Evolutionary conservation across 2,329 filamentous ascomycete genomes (phyloP), one percentile per base, ranked within the genome.

Genomic region (Colletotrichum cereale): DNA sequence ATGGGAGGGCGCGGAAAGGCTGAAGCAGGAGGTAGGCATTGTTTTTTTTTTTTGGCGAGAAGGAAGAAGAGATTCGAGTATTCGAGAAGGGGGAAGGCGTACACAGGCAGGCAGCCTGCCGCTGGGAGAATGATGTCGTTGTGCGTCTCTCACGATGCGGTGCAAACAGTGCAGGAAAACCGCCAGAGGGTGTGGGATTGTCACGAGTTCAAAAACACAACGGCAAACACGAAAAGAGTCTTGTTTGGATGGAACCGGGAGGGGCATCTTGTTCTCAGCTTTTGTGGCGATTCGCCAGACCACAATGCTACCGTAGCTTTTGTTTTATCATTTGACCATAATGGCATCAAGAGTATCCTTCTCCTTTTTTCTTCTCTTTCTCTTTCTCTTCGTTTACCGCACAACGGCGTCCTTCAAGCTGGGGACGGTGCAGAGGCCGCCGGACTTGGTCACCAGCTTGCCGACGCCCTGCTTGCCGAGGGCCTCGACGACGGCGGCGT

Each of bases 361-460:
- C 21, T 7, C 8, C 8, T 21, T 11, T 1, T 12, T 21, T 2
- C 10, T 50, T 29, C 21, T 29, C 4, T 50, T 47, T 21, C 5
- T 21, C 21, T 26, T 7, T 16, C 11, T 8, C 11, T 38, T 21
- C 14, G 24, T 36, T 83, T 93, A 98, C 87, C 95, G 90, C 74
- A 98, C 94, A 75, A 91, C 90, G 74, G 93, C 96, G 48, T 90
- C 91, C 84, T 91, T 92, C 79, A 99, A 86, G 71, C 87, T 93
- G 82, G 92, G 90, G 73, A 98, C 95, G 55, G 89, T 96, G 85
- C 96, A 98, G 57, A 93, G 83, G 55, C 93, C 94, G 61, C 94
- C 93, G 71, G 86, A 89, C 80, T 91, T 90, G 3, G 95, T 96
- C 74, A 94, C 90, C 75, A 98, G 84, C 83, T 89, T 90, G 73